These are phyloP conservation scores for Fusarium hainanense DNA, from an alignment of 2,329 filamentous ascomycete species.

Conservation along the genomic window DNA sequence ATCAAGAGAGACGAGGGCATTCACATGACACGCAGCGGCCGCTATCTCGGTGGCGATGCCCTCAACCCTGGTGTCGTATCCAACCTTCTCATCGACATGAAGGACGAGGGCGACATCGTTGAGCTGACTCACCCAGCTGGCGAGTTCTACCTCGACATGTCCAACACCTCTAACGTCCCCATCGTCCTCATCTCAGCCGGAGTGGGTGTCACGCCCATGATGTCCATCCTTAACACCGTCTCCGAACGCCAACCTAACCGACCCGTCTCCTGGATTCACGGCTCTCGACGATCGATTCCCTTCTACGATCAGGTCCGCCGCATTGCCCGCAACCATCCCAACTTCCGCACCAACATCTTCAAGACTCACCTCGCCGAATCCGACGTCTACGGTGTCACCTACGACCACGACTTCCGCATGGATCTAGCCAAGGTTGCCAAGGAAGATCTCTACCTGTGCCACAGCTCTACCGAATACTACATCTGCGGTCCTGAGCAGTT, in stretches of 20 bases:
- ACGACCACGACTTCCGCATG: slow-evolving; percentile 56
- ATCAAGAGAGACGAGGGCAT: slow-evolving; percentile 74
- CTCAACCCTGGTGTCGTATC: slow-evolving; percentile 73
- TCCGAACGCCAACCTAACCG: slow-evolving; percentile 57
- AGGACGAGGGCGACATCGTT: slow-evolving; percentile 70
- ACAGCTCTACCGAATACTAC: slow-evolving; percentile 62
- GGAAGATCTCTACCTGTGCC: slow-evolving; percentile 58
- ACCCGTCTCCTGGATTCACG: slow-evolving; percentile 69
- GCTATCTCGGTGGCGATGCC: slow-evolving; percentile 44
- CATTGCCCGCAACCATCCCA: slow-evolving; percentile 54
- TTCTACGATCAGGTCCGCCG: slow-evolving; percentile 65
- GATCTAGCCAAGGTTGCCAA: slow-evolving; percentile 59
- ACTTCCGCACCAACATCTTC: slow-evolving; percentile 59
- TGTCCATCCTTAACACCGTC: slow-evolving; percentile 69
- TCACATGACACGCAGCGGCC: slow-evolving; percentile 48
- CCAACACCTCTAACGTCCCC: slow-evolving; percentile 52
- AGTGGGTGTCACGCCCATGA: slow-evolving; percentile 68
- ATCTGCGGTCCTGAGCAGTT: slow-evolving; percentile 67
- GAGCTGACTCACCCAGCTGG: slow-evolving; percentile 75
- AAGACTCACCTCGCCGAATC: slow-evolving; percentile 59
- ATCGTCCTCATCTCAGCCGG: slow-evolving; percentile 72
- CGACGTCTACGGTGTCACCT: slow-evolving; percentile 58
- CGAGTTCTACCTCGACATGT: slow-evolving; percentile 67
- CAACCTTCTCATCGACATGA: slow-evolving; percentile 73
- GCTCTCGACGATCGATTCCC: slow-evolving; percentile 62